Evolutionary conservation across 192 early-diverging fungal species (phyloP), one percentile per base, ranked within the genome.

Genomic region (Podila clonocystis): DNA sequence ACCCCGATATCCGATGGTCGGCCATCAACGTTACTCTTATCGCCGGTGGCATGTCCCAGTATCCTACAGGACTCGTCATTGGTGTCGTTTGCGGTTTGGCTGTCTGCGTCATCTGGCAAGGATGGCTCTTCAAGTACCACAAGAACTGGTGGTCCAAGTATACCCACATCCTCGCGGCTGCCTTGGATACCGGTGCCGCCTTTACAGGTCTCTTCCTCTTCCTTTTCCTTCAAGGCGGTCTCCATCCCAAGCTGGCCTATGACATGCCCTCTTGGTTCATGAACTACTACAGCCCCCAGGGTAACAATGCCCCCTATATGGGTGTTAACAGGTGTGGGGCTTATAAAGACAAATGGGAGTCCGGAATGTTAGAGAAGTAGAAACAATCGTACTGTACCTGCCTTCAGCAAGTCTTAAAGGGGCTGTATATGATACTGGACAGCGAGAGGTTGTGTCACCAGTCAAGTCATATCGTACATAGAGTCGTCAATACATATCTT

Each of bases 91-190:
- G 87, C 19, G n/a, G 48, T 30, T 19, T 63, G 45, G 34, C 41
- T 55, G 55, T 85, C 36, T 75, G 85, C n/a, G 85, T 85, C 58
- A 59, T 92, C 33, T 87, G 83, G 62, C 83, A 88, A 80, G 87
- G 73, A 58, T 82, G 64, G 50, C 45, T 90, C 19, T 83, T 84
- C 75, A 76, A 84, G 49, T 80, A 87, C 68, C 64, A 71, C 62
- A 72, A 84, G 36, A 55, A 66, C 11, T 89, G 88, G 88, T 90
- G 89, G 87, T 64, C 63, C 36, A 87, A 87, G 75, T 93, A 61
- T 30, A 61, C 59, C 15, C 34, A 34, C 28, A 77, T 93, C 15
- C 55, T 91, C 12, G 85, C 84, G 6, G 89, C 90, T 34, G 90
- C 88, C 24, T 66, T 90, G 58, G 92, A 91, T 79, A 72, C 82